A percentile compares a stretch with the other conserved stretches of the same genome.
Conservation (phyloP, 371 early-diverging fungal genomes). For the Massospora cicadina region DNA sequence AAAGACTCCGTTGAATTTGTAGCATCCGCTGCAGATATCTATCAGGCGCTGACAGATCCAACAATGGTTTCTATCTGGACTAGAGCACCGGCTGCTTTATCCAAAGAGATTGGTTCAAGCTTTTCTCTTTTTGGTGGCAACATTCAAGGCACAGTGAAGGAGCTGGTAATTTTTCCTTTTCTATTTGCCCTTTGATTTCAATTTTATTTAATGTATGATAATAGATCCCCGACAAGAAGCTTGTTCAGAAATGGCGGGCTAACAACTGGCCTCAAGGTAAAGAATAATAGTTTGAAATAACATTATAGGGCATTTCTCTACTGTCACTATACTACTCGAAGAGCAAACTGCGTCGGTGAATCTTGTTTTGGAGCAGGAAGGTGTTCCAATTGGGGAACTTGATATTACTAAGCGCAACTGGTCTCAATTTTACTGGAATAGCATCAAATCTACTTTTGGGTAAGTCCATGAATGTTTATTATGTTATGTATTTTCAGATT, state of each 20-base stretch:
- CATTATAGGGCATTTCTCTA: conserved; percentile 51
- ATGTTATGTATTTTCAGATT: too few relatives aligned
- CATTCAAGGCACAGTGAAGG: conserved; percentile 60
- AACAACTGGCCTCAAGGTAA: conserved; percentile 64
- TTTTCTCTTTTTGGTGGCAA: conserved; percentile 77
- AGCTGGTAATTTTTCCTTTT: conserved; percentile 25
- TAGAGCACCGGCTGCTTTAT: conserved; percentile 37
- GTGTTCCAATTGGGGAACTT: conserved; percentile 78
- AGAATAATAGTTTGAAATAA: not conserved
- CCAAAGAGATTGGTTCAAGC: conserved; percentile 29
- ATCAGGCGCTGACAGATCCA: conserved; percentile 53
- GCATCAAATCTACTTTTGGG: conserved; percentile 85
- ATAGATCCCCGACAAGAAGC: conserved; percentile 43
- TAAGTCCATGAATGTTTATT: too few relatives aligned
- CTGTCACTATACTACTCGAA: conserved; percentile 52
- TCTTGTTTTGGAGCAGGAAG: conserved; percentile 33
- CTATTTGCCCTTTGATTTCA: not conserved
- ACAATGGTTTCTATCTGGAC: conserved; percentile 67
- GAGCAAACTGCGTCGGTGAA: conserved; percentile 19
- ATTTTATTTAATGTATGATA: not conserved
- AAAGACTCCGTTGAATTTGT: conserved; percentile 66
- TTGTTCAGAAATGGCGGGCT: conserved; percentile 74
- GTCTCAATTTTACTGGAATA: conserved; percentile 82
- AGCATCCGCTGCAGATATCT: conserved; percentile 71
- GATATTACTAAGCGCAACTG: conserved; percentile 71